phyloP scores from a whole-genome alignment of 345 rosid species.

The Geranium brycei region DNA sequence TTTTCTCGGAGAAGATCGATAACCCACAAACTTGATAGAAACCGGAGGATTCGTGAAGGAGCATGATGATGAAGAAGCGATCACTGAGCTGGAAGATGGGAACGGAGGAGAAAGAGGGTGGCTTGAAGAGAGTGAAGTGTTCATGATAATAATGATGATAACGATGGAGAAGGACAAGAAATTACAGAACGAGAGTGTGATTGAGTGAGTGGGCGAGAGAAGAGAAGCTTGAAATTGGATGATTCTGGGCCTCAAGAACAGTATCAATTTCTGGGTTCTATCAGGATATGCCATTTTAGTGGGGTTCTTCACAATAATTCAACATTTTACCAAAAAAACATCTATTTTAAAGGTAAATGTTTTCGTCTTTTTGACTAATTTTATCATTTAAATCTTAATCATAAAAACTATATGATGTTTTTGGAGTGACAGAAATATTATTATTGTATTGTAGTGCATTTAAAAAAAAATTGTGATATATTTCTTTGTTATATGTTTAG shows the following conservation, averaged over 20 bases:
- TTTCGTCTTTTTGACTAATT: no score
- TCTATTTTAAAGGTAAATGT: no score
- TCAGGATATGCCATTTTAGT: neutral
- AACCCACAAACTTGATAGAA: constrained; percentile 11
- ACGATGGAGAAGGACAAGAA: no score
- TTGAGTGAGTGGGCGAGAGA: neutral
- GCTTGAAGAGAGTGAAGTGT: constrained; percentile 48
- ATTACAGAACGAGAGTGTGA: neutral
- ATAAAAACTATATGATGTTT: no score
- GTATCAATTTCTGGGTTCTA: neutral
- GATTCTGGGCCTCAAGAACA: neutral
- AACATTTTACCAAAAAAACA: no score
- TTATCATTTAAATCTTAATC: no score
- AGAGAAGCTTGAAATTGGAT: neutral
- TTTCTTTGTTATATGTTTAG: no score
- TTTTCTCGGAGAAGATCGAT: neutral
- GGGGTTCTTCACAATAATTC: neutral
- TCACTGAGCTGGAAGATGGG: constrained; percentile 8
- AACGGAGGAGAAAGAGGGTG: constrained; percentile 25
- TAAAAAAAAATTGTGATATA: no score
- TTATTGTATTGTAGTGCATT: no score
- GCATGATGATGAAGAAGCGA: constrained; percentile 10
- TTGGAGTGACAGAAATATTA: no score
- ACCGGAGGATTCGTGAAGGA: constrained; percentile 8
- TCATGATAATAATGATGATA: neutral